phyloP scores from a whole-genome alignment of 1,284 basidiomycete species.

The Pisolithus thermaeus region DNA sequence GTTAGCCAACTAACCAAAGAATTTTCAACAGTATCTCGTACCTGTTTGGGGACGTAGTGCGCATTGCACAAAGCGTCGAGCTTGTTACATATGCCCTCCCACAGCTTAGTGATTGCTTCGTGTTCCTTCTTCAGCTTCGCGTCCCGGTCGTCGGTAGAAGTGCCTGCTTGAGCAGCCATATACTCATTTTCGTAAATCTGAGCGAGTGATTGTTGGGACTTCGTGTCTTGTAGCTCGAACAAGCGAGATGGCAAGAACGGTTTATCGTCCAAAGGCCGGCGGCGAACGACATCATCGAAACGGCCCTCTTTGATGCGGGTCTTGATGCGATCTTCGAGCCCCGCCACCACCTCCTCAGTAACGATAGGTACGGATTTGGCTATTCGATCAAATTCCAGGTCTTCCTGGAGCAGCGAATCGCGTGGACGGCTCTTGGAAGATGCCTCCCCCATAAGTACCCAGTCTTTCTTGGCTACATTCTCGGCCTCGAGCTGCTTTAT shows the following conservation, averaged over 20 bases:
- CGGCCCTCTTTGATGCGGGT: constrained; percentile 79
- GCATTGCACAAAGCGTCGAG: constrained; percentile 93
- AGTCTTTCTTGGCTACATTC: constrained; percentile 72
- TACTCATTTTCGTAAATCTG: constrained; percentile 98
- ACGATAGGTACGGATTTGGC: constrained; percentile 85
- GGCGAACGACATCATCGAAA: constrained; percentile 90
- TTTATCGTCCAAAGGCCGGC: constrained; percentile 73
- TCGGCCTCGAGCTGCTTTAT: constrained; percentile 67
- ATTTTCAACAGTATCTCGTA: constrained; percentile 31
- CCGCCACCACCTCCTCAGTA: constrained; percentile 82
- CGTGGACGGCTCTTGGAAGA: constrained; percentile 77
- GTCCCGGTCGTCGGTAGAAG: constrained; percentile 71
- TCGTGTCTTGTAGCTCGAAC: constrained; percentile 86
- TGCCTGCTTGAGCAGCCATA: constrained; percentile 55
- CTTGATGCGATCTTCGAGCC: constrained; percentile 90
- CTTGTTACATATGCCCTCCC: constrained; percentile 86
- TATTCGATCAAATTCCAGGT: constrained; percentile 91
- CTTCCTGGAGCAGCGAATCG: constrained; percentile 90
- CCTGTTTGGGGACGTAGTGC: constrained; percentile 93
- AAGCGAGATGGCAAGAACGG: constrained; percentile 88
- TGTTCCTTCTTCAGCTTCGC: constrained; percentile 88
- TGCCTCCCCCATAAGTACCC: constrained; percentile 93
- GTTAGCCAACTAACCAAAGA: neutral
- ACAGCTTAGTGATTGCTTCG: constrained; percentile 75
- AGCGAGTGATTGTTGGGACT: constrained; percentile 84